Conservation (phyloP, 2,329 filamentous ascomycete species). For the Dactylonectria macrodidyma region DNA sequence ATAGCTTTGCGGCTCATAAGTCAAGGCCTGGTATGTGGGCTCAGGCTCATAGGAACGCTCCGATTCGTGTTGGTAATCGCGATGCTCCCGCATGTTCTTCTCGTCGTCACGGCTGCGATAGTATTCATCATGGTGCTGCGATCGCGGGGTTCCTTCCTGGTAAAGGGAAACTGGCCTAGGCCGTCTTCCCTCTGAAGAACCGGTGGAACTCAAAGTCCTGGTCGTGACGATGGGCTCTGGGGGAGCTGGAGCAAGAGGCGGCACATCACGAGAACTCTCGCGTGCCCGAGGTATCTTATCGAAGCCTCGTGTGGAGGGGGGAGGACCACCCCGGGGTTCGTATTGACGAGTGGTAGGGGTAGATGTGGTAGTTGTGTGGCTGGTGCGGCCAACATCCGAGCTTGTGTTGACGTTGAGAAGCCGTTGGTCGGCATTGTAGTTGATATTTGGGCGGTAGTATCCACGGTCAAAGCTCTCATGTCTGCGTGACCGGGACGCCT, state of each 20-base stretch:
- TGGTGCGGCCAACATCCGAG: conserved; percentile 60
- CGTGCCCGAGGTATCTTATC: conserved; percentile 73
- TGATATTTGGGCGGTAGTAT: conserved; percentile 70
- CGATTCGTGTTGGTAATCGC: conserved; percentile 57
- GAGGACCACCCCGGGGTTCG: conserved; percentile 67
- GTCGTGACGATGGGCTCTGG: conserved; percentile 51
- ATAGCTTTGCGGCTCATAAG: conserved; percentile 3
- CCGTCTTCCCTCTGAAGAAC: conserved; percentile 46
- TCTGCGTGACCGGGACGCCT: conserved; percentile 57
- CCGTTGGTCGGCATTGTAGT: conserved; percentile 62
- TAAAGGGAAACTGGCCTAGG: conserved; percentile 67
- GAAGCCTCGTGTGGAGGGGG: conserved; percentile 79
- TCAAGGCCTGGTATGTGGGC: conserved; percentile 12
- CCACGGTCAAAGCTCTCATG: conserved; percentile 70
- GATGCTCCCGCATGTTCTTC: conserved; percentile 58
- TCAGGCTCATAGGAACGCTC: conserved; percentile 44
- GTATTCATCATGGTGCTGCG: conserved; percentile 63
- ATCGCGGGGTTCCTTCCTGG: conserved; percentile 63
- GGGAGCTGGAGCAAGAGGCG: conserved; percentile 58
- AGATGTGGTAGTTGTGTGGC: conserved; percentile 46
- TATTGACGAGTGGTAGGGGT: conserved; percentile 51
- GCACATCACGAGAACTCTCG: conserved; percentile 63
- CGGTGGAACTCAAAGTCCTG: conserved; percentile 28
- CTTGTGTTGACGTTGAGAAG: conserved; percentile 64
- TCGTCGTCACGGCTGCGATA: conserved; percentile 66